phyloP scores from a whole-genome alignment of 1,139 yeast species.

The Debaryomycetaceae sp. region DNA sequence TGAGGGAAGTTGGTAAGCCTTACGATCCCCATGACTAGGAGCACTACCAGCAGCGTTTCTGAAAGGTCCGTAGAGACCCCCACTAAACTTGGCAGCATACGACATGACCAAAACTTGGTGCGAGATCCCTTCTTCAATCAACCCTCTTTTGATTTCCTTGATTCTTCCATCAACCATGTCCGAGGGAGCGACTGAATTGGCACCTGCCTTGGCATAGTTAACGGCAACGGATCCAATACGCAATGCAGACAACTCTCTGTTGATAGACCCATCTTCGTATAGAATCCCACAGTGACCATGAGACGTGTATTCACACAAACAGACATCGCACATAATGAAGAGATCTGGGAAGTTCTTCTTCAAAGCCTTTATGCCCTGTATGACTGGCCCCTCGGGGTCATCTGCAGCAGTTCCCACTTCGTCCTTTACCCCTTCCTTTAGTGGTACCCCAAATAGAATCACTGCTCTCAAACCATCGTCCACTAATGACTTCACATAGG shows the following conservation, averaged over 20 bases:
- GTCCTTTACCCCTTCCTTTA: slow-evolving; percentile 73
- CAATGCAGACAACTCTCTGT: slow-evolving; percentile 69
- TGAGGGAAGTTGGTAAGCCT: slow-evolving; percentile 88
- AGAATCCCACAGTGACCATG: slow-evolving; percentile 97
- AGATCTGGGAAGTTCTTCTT: slow-evolving; percentile 69
- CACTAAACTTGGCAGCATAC: slow-evolving; percentile 91
- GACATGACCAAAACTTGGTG: slow-evolving; percentile 89
- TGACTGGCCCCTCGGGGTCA: slow-evolving; percentile 95
- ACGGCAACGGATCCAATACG: slow-evolving; percentile 94
- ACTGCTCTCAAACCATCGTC: slow-evolving; percentile 83
- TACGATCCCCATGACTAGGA: slow-evolving; percentile 90
- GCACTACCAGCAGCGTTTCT: slow-evolving; percentile 95
- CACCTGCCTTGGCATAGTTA: slow-evolving; percentile 94
- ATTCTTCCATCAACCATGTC: slow-evolving; percentile 98
- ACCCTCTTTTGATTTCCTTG: slow-evolving; percentile 79
- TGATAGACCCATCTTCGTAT: slow-evolving; percentile 79
- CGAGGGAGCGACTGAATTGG: slow-evolving; percentile 93
- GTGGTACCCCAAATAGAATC: slow-evolving; percentile 87
- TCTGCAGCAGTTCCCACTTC: slow-evolving; percentile 86
- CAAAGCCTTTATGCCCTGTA: slow-evolving; percentile 66
- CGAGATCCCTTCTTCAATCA: slow-evolving; percentile 79
- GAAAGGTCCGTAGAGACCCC: slow-evolving; percentile 92
- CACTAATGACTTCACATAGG: slow-evolving; percentile 67
- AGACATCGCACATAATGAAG: slow-evolving; percentile 89
- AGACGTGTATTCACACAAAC: slow-evolving; percentile 92